phyloP scores from a whole-genome alignment of 371 early-diverging fungal species.

The Mucor lusitanicus region DNA sequence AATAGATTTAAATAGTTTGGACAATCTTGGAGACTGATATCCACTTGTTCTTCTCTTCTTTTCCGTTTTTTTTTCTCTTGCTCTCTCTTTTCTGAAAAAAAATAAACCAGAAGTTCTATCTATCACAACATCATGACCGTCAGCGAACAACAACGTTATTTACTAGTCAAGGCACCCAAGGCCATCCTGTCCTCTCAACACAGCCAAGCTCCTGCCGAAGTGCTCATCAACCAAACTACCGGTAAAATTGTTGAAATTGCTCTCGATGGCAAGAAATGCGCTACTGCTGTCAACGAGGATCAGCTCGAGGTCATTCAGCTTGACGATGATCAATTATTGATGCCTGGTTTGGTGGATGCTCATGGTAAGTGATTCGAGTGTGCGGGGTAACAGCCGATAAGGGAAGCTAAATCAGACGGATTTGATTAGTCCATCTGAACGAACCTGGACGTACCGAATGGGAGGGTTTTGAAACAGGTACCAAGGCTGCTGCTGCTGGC shows the following conservation, averaged over 20 bases:
- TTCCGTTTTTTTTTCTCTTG: neutral
- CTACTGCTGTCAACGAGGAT: conserved; percentile 7
- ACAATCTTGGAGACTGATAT: neutral
- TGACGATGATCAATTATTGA: conserved; percentile 57
- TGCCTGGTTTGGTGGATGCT: conserved; percentile 79
- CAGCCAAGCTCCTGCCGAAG: conserved; percentile 39
- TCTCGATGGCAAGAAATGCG: conserved; percentile 6
- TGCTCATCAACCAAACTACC: conserved; percentile 50
- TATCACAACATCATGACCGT: conserved; percentile 4
- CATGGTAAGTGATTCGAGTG: conserved; percentile 48
- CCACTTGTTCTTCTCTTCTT: neutral
- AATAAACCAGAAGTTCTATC: neutral
- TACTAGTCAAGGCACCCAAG: conserved; percentile 41
- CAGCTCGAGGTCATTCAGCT: conserved; percentile 30
- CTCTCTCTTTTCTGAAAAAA: neutral
- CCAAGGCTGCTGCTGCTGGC: conserved; percentile 80
- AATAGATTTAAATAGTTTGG: neutral
- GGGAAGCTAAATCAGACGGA: neutral
- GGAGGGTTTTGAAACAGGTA: conserved; percentile 85
- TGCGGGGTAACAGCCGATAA: neutral
- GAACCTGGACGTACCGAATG: conserved; percentile 85
- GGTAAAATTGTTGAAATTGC: conserved; percentile 57
- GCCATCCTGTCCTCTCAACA: conserved; percentile 50
- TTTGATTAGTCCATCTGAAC: conserved; percentile 69
- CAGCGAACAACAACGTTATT: conserved; percentile 17